Percentiles rank a stretch among this genome's conserved stretches.
phyloP scores from a whole-genome alignment of 352 stramenopile species.

The Pythium sp. region DNA sequence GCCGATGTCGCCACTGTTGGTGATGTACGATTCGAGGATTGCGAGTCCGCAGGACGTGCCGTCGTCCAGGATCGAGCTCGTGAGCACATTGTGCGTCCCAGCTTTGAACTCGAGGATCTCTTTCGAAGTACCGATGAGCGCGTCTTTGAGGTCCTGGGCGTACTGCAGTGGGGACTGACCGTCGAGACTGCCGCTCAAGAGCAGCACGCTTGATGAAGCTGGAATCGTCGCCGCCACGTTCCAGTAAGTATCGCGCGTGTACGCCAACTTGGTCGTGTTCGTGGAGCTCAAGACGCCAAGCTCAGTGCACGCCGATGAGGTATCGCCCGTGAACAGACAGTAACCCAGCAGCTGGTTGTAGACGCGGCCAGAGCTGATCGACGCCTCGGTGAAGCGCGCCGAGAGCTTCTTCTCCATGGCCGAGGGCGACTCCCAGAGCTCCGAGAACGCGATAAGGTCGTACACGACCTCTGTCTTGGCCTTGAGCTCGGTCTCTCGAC shows the following conservation, averaged over 20 bases:
- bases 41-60: constrained; percentile 40
- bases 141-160: constrained; percentile 37
- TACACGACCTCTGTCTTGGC: constrained; percentile 40
- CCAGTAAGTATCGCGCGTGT: constrained; percentile 29
- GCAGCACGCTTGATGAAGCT: constrained; percentile 40
- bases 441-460: constrained; percentile 66
- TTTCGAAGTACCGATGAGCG: constrained; percentile 38
- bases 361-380: constrained; percentile 40
- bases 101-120: constrained; percentile 41
- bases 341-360: constrained; percentile 52
- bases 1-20: constrained; percentile 37
- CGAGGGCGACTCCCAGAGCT: constrained; percentile 66
- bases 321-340: constrained; percentile 57
- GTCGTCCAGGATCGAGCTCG: constrained; percentile 27
- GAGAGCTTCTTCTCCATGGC: constrained; percentile 41
- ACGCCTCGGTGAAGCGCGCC: constrained; percentile 39
- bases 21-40: constrained; percentile 63
- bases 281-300: constrained; percentile 14
- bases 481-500: constrained; percentile 3
- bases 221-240: constrained; percentile 32
- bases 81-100: constrained; percentile 40
- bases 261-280: constrained; percentile 28
- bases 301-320: constrained; percentile 30
- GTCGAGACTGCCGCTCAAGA: constrained; percentile 52
- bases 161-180: constrained; percentile 37